Base-by-base conservation (phyloP, 2,329 filamentous ascomycete species). In the Fusarium duplospermum region DNA sequence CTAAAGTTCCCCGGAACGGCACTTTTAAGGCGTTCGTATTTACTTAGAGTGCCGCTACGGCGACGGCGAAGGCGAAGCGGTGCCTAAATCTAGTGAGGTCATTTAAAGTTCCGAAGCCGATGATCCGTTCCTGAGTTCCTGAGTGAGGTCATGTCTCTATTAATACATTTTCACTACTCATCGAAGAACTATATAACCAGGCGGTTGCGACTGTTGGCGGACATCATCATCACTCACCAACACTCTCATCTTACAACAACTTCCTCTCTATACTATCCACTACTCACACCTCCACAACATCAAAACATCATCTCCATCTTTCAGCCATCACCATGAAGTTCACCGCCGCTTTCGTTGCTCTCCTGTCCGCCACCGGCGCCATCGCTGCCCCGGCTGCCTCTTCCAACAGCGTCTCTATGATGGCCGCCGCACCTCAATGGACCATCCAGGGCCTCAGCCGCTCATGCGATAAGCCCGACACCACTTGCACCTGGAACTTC, bases 401-500 rank as follows among this genome's bases (percentile, higher is more conserved):
- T 8, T 29, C 50, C 22, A 74, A 74, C 57, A 68, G 74, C 20
- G 74, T 76, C 66, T 84, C 82, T 70, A 86, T 86, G 81, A 85
- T 84, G 82, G 81, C 81, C 31, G 67, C 78, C 57, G 66, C 73
- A 58, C 78, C 82, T 6, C 72, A 84, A 69, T 87, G 84, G 86
- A 85, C 82, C 38, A 83, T 87, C 67, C 74, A 82, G 71, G 62
- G 71, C 66, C 72, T 86, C 65, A 78, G 77, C 66, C 86, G 85
- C 68, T 70, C 75, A 66, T 87, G 86, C 82, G 80, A 82, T 75
- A 31, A 69, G 33, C 68, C 73, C 58, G 78, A 86, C 73, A 80
- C 79, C 58, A 71, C 76, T n/a, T 87, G 86, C 81, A 82, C 79
- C 74, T 86, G 84, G 81, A 81, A 77, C 69, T 87, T 87, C 76